phyloP scores from a whole-genome alignment of 139 green algal species.

The Mesotaenium endlicherianum region DNA sequence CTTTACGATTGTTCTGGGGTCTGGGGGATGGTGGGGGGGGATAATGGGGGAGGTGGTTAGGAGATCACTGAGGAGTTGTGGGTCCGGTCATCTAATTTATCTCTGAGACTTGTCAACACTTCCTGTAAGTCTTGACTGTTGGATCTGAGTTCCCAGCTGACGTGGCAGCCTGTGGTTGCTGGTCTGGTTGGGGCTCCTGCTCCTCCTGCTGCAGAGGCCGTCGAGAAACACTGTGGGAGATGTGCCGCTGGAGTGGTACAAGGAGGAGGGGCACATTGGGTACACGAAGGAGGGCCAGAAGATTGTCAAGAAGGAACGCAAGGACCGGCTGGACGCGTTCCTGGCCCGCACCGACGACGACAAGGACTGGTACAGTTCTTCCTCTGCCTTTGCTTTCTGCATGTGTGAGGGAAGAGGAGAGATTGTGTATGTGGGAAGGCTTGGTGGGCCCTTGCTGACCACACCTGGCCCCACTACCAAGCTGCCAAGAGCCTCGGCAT shows the following conservation, averaged over 20 bases:
- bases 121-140: neutral
- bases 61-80: neutral
- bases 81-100: neutral
- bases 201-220: conserved; percentile 1
- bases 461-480: no score
- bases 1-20: no score
- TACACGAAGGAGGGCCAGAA: conserved; percentile 75
- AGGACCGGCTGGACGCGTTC: conserved; percentile 75
- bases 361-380: conserved; percentile 38
- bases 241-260: conserved; percentile 92
- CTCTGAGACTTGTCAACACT: no score
- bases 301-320: conserved; percentile 60
- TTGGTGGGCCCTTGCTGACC: no score
- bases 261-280: conserved; percentile 92
- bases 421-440: no score
- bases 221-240: conserved; percentile 69
- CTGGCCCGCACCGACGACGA: conserved; percentile 53
- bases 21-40: conserved; percentile 47
- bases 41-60: neutral
- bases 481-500: no score
- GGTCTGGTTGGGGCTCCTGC: neutral
- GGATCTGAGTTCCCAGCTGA: neutral
- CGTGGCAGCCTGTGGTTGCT: neutral
- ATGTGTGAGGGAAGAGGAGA: no score
- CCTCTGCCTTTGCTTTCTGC: neutral